These are phyloP conservation scores for Yamadazyma endophytica DNA, from an alignment of 805 yeast genomes.

Conservation along the genomic window DNA sequence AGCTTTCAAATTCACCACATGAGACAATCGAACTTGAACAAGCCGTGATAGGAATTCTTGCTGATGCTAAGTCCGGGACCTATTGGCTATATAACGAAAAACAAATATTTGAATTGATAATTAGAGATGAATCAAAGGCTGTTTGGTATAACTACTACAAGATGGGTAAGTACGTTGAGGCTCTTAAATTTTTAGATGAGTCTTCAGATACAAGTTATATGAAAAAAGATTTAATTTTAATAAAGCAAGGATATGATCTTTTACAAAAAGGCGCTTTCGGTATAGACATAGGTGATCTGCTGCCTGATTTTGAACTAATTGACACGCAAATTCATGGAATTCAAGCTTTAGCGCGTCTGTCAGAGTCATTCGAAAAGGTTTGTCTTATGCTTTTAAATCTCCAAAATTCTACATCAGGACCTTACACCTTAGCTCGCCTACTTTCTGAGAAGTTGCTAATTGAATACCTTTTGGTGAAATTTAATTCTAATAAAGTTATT, in stretches of 20 bases:
- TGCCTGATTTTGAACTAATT: slow-evolving; percentile 12
- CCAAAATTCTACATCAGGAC: slow-evolving; percentile 7
- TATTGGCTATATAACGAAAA: slow-evolving; percentile 70
- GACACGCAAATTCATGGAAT: slow-evolving; percentile 39
- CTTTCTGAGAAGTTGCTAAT: slow-evolving; percentile 24
- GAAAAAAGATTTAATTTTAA: slow-evolving; percentile 26
- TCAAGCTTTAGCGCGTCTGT: slow-evolving; percentile 51
- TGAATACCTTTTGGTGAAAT: slow-evolving; percentile 31
- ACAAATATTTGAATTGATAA: slow-evolving; percentile 66
- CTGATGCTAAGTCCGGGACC: slow-evolving; percentile 41
- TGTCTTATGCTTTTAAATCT: slow-evolving; percentile 46
- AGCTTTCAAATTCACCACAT: slow-evolving; percentile 18
- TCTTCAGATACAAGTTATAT: slow-evolving; percentile 8
- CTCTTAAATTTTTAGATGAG: slow-evolving; percentile 39
- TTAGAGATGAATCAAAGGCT: slow-evolving; percentile 64
- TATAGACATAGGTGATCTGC: slow-evolving; percentile 15
- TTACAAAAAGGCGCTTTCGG: slow-evolving; percentile 33
- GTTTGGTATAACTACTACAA: slow-evolving; percentile 59
- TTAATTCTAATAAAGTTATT: slow-evolving; percentile 16
- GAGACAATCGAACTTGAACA: slow-evolving; percentile 5
- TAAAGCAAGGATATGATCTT: slow-evolving; percentile 36
- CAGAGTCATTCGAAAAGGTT: slow-evolving; percentile 65
- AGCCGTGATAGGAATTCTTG: slow-evolving; percentile 22
- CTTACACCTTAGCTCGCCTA: slow-evolving; percentile 4
- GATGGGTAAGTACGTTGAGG: slow-evolving; percentile 57